Evolutionary conservation across 1,139 yeast genomes (phyloP).

Genomic region (Debaryomyces psychrophilus): DNA sequence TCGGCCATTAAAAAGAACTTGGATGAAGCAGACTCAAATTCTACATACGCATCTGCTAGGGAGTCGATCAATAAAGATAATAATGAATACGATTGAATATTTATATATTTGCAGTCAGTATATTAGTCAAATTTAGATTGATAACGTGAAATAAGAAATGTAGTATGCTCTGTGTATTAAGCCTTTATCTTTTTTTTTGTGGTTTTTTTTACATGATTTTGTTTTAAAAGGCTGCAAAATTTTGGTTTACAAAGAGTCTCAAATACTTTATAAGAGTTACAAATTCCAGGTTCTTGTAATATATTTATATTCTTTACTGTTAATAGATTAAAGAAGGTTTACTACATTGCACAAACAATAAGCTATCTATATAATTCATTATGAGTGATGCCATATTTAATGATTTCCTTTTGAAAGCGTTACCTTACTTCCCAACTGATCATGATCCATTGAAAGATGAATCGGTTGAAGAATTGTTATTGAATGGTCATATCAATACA

Average conservation of each 20-base stretch:
- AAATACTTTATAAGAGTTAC: conserved; percentile 1
- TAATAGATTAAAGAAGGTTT: background rate
- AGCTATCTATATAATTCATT: background rate
- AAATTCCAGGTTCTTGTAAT: background rate
- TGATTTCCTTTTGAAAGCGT: conserved; percentile 13
- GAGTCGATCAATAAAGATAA: background rate
- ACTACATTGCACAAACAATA: background rate
- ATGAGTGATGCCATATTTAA: conserved; percentile 5
- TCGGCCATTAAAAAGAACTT: conserved; percentile 37
- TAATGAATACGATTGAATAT: background rate
- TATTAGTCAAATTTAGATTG: background rate
- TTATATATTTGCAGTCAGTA: background rate
- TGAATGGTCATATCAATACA: conserved; percentile 25
- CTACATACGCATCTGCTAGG: background rate
- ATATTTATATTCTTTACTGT: background rate
- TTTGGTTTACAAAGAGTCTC: conserved; percentile 4
- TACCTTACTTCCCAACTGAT: conserved; percentile 29
- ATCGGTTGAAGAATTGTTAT: conserved; percentile 26
- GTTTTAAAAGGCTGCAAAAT: conserved; percentile 5
- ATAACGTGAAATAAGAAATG: background rate
- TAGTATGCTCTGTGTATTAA: no score
- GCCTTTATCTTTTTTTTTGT: background rate
- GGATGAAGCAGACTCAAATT: conserved; percentile 21
- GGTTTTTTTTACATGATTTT: background rate
- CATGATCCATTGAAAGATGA: conserved; percentile 24